phyloP scores from a whole-genome alignment of 2,329 filamentous ascomycete species.

The Aciculosporium take region DNA sequence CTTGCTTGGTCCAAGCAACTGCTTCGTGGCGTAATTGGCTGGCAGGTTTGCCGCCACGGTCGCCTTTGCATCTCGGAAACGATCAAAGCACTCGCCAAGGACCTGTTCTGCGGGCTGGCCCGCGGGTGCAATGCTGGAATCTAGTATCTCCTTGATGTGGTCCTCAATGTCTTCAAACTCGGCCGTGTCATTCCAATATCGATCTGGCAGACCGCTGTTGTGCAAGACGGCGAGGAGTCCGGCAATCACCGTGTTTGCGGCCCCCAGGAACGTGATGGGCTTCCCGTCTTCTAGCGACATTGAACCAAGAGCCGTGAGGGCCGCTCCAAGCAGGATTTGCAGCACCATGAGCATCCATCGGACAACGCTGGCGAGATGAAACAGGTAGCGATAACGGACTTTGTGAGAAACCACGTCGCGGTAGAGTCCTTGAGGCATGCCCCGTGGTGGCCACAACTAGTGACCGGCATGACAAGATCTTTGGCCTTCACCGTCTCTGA shows the following conservation, averaged over 20 bases:
- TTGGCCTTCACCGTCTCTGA: constrained; percentile 30
- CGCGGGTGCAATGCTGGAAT: constrained; percentile 30
- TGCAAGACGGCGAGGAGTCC: constrained; percentile 37
- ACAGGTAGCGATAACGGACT: constrained; percentile 29
- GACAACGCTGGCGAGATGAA: constrained; percentile 26
- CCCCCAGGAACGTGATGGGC: constrained; percentile 34
- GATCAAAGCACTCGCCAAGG: constrained; percentile 31
- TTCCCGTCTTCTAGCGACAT: constrained; percentile 22
- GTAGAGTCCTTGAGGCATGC: constrained; percentile 35
- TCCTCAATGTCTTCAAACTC: constrained; percentile 37
- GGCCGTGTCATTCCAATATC: constrained; percentile 33
- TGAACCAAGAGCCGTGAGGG: constrained; percentile 35
- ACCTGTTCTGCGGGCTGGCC: constrained; percentile 30
- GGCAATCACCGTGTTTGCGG: constrained; percentile 34
- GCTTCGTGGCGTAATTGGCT: constrained; percentile 22
- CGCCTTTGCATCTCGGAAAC: constrained; percentile 30
- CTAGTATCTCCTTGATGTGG: constrained; percentile 33
- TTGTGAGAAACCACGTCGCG: constrained; percentile 31
- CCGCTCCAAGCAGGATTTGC: constrained; percentile 34
- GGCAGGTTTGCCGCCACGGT: constrained; percentile 34
- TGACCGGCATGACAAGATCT: constrained; percentile 26
- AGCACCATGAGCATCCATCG: constrained; percentile 33
- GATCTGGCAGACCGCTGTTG: constrained; percentile 38
- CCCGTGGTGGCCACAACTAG: constrained; percentile 30
- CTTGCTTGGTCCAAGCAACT: constrained; percentile 7